Base-by-base conservation (phyloP, 1,284 basidiomycete genomes). In the Schizophyllum amplum region DNA sequence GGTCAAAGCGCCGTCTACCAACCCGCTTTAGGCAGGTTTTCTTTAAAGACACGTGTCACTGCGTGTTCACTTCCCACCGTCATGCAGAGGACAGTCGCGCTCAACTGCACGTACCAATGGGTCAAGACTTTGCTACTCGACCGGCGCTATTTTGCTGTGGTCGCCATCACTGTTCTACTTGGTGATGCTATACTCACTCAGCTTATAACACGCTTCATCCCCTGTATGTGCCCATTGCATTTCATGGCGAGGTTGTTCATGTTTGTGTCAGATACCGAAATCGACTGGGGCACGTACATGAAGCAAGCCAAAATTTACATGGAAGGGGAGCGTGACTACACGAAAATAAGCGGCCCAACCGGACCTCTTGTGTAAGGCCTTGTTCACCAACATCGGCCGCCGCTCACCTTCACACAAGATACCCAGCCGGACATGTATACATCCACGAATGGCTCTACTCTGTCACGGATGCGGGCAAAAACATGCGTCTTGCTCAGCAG, bases 261-360 rank as follows among this genome's bases (percentile, higher is more conserved):
- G 51, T 51, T n/a, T 27, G 48, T 55, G 55, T 55, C 72, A 96
- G 94, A 95, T 73, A 99, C 97, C n/a, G 96, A 99, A 72, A 99
- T 99, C 66, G 97, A 99, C 73, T 99, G 90, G 83, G 81, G 85
- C 67, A 96, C 94, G 0, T 97, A 97, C 67, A 88, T 95, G 81
- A 78, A 88, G 59, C 97, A 99, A 61, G 82, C 91, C 1, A 79
- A 87, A 55, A 70, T 90, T 52, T 95, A 91, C 71, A 66, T 90
- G 51, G 80, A 83, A 51, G 96, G 96, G 46, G 87, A 97, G 71
- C 77, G 88, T 24, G 83, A 95, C 69, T 99, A 99, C 68, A 76
- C 82, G n/a, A 74, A 79, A 57, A 88, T 99, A 59, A 77, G 81
- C 58, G 96, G 96, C 0, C 94, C 94, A 6, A 98, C 94, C 2